Evolutionary conservation across 305 asterid genomes (phyloP).

Genomic region (Galium porrigens): DNA sequence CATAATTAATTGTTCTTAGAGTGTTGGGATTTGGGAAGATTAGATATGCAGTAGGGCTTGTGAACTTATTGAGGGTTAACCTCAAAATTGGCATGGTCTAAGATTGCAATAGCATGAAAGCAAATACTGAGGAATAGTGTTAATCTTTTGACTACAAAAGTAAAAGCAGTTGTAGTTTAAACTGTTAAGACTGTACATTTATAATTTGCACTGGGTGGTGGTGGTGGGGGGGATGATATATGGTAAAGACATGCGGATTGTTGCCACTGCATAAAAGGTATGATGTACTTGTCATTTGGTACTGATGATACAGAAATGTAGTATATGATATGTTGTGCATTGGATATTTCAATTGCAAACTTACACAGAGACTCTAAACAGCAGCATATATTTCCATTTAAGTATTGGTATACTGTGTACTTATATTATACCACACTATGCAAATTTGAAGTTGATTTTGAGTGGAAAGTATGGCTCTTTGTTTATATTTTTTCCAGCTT

Average conservation of each 20-base stretch:
- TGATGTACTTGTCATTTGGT: neutral
- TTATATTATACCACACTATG: neutral
- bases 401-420: neutral
- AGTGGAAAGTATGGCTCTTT: neutral
- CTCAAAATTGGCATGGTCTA: neutral
- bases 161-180: neutral
- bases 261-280: neutral
- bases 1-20: neutral
- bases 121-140: neutral
- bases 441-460: neutral
- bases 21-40: neutral
- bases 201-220: neutral
- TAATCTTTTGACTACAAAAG: neutral
- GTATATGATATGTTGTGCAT: neutral
- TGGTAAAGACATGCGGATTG: neutral
- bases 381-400: neutral
- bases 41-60: neutral
- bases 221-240: neutral
- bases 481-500: neutral
- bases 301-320: neutral
- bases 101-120: neutral
- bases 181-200: conserved; percentile 5
- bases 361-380: neutral
- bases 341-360: neutral
- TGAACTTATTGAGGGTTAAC: neutral